Conservation (phyloP, 805 yeast genomes). For the Suhomyces xylopsoci region DNA sequence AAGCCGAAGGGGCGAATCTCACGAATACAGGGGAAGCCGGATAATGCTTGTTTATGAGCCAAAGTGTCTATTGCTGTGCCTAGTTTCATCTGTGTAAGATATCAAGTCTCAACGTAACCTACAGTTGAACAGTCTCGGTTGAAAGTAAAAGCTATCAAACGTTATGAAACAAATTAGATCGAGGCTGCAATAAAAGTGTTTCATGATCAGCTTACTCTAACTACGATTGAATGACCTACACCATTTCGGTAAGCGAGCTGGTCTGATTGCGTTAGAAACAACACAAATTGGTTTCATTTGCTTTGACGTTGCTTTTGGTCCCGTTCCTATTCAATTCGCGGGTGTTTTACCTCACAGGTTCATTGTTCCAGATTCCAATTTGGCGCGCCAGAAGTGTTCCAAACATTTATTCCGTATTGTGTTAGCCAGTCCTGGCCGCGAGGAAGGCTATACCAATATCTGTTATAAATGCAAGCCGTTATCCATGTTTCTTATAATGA, state of each 20-base stretch:
- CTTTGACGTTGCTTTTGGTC: background rate
- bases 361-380: background rate
- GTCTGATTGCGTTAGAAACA: background rate
- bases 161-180: background rate
- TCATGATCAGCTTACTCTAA: background rate
- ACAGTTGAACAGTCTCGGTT: no score
- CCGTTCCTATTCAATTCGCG: background rate
- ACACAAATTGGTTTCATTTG: background rate
- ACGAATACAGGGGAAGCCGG: background rate
- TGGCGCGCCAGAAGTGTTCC: conserved; percentile 2
- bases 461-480: background rate
- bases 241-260: background rate
- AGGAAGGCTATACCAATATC: conserved; percentile 1
- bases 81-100: background rate
- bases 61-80: background rate
- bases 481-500: background rate
- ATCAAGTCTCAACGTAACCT: background rate
- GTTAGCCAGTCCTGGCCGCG: background rate
- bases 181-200: background rate
- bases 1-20: background rate
- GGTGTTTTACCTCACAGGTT: background rate
- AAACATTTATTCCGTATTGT: conserved; percentile 1
- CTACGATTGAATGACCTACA: background rate
- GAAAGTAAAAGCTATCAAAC: background rate
- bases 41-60: background rate